Base-by-base conservation (phyloP, 83 land plant species). In the Diphasiastrum complanatum region DNA sequence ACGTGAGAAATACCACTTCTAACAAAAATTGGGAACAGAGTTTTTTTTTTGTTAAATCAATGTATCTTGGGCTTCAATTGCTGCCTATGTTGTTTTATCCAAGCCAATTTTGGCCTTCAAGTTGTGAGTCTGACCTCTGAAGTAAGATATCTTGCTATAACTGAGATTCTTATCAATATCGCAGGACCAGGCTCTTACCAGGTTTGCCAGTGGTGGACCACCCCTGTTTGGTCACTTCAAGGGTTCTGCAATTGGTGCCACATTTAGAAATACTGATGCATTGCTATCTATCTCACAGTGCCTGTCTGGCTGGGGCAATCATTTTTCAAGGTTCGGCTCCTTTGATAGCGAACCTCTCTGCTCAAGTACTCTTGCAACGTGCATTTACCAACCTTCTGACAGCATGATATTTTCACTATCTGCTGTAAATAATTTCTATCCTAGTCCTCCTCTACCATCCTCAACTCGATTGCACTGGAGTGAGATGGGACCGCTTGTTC, bases 401-500 rank as follows among this genome's bases (percentile, higher is more conserved):
- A 29, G 52, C 33, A 41, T 63, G 5, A 45, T 67, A 5, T 60
- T 73, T 51, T 73, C 76, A 6, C 34, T 73, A n/a, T 66, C 72
- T 5, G 76, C 58, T 22, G 25, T 73, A 28, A 67, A 73, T 23
- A 47, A 61, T 38, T 51, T 67, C 30, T 73, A 72, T 66, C 72
- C 72, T 22, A 67, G 43, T 24, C 72, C 72, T 26, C 70, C 71
- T 2, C 68, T 71, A 8, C 75, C 75, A 26, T 73, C 76, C 18
- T 49, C 65, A 18, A 32, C 40, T 11, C 65, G 65, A 27, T 50
- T 67, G 11, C 76, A 61, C 50, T 73, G 76, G 76, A 73, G 76
- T 19, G 76, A 73, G 51, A 67, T 73, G 66, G 70, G 71, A 45
- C 76, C 76, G 10, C 64, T 73, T 24, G 72, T 67, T 24, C 28